Conservation (phyloP, 23 red algal species). For the Pyropia haitanensis region DNA sequence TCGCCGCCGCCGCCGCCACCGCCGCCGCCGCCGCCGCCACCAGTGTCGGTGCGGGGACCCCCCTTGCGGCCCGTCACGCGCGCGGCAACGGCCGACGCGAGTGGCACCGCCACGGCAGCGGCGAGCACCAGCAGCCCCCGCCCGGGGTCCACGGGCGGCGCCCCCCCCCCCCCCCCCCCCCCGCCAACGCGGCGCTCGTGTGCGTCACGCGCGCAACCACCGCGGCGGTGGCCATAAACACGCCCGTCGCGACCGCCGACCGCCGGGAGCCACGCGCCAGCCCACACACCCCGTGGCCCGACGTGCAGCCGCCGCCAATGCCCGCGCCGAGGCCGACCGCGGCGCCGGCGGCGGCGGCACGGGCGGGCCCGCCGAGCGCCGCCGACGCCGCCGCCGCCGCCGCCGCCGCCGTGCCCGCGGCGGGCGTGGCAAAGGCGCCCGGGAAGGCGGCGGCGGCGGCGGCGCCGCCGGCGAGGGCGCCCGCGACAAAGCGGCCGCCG, state of each 20-base stretch:
- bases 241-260: constrained; percentile 20
- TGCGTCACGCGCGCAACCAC: constrained; percentile 5
- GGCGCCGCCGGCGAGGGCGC: constrained; percentile 7
- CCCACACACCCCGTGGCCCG: constrained; percentile 66
- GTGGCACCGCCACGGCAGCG: constrained; percentile 7
- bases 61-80: not conserved
- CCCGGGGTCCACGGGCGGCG: not conserved
- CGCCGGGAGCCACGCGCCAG: constrained; percentile 34
- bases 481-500: constrained; percentile 11
- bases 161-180: not conserved
- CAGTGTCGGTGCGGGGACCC: not conserved
- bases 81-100: not conserved
- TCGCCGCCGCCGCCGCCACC: not conserved
- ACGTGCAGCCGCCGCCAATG: constrained; percentile 58
- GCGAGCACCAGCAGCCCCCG: constrained; percentile 2
- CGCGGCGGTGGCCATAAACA: constrained; percentile 34
- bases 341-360: constrained; percentile 7
- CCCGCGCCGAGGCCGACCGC: constrained; percentile 53
- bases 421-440: not conserved
- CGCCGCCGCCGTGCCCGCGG: too few species aligned
- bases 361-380: not conserved
- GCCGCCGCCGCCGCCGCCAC: not conserved
- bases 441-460: constrained; percentile 3
- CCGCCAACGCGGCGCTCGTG: not conserved
- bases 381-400: constrained; percentile 2